These are phyloP conservation scores for Podaxis sp. DNA, from an alignment of 768 basidiomycete species.

Conservation along the genomic window DNA sequence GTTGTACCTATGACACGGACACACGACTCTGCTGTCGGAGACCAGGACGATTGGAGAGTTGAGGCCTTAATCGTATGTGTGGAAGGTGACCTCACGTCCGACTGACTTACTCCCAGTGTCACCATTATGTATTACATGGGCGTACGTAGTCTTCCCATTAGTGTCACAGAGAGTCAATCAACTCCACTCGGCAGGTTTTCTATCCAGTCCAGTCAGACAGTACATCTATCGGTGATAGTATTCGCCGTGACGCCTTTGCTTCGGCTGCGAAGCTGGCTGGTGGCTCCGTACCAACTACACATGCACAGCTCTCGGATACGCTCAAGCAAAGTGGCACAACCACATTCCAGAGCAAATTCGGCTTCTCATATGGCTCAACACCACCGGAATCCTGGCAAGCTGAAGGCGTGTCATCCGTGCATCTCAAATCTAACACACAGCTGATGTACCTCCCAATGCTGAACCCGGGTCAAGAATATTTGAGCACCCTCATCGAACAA, in stretches of 20 bases:
- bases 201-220: neutral
- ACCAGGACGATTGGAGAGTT: neutral
- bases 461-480: neutral
- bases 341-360: neutral
- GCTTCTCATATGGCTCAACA: neutral
- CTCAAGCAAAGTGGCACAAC: neutral
- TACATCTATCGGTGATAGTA: neutral
- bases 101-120: neutral
- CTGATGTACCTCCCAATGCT: neutral
- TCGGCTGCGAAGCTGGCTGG: neutral
- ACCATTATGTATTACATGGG: neutral
- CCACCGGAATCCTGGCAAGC: neutral
- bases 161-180: neutral
- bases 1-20: neutral
- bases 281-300: neutral
- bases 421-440: neutral
- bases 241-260: neutral
- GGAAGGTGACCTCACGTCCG: neutral
- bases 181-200: neutral
- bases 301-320: neutral
- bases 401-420: neutral
- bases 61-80: neutral
- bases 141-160: neutral
- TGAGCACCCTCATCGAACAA: neutral
- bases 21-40: neutral